Evolutionary conservation across 805 yeast genomes (phyloP).

Genomic region (Sungouiella blattae): DNA sequence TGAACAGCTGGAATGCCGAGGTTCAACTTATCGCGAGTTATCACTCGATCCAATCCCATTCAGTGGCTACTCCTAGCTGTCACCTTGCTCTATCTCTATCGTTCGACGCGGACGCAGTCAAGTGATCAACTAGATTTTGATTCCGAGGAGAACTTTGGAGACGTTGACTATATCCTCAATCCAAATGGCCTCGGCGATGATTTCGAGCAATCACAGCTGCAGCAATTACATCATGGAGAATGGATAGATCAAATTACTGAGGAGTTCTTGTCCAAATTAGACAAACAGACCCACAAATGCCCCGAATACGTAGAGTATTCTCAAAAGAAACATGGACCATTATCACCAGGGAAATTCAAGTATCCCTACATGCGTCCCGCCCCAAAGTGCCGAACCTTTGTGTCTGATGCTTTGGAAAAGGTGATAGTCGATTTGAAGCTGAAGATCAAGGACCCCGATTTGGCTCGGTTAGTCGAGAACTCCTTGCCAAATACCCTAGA

Average conservation of each 20-base stretch:
- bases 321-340: conserved; percentile 50
- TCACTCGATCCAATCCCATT: not conserved
- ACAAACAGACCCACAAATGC: conserved; percentile 34
- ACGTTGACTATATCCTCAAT: not conserved
- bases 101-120: not conserved
- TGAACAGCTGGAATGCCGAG: not conserved
- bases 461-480: conserved; percentile 75
- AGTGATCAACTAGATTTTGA: not conserved
- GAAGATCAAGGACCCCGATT: conserved; percentile 56
- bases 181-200: not conserved
- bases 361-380: conserved; percentile 79
- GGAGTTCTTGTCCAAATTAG: conserved; percentile 17
- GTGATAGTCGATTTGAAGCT: conserved; percentile 50
- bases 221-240: not conserved
- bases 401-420: conserved; percentile 57
- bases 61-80: conserved; percentile 2
- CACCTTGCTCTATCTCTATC: conserved; percentile 2
- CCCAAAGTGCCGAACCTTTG: conserved; percentile 67
- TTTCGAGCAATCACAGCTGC: not conserved
- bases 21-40: not conserved
- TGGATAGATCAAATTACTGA: conserved; percentile 8
- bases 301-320: conserved; percentile 65
- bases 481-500: conserved; percentile 85
- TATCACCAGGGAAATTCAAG: conserved; percentile 49
- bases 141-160: not conserved